Base-by-base conservation (phyloP, 2,329 filamentous ascomycete genomes). In the Aureobasidium sp. region DNA sequence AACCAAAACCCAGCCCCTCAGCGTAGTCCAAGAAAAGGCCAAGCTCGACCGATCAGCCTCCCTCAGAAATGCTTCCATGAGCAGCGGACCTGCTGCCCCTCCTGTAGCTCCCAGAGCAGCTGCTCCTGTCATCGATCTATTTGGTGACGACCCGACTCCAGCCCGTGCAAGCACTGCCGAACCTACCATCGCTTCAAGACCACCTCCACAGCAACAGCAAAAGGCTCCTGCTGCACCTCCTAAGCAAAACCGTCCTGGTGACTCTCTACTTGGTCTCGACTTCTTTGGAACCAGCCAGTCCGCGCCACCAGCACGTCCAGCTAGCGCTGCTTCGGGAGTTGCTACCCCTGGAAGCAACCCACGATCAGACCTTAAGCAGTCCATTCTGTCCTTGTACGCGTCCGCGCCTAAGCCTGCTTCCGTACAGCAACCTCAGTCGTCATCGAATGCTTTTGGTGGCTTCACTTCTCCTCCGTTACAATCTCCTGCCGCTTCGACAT, bases 341-440 rank as follows among this genome's bases (percentile, higher is more conserved):
- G 71, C 71, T 29, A 81, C 82, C 5, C 73, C 81, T 3, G 79
- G 79, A 20, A 82, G 82, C 13, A 87, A 89, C 68, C 95, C 92
- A 50, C 83, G 94, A 65, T 92, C 93, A 2, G 94, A 99, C 72
- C 79, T 99, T 64, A 99, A 99, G 77, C 93, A 97, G 75, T 97
- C 93, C 2, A 99, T 99, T 64, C 78, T 99, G 53, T 99, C 94
- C 8, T 82, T 99, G 17, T 99, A 99, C 72, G 91, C 92, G 12
- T 89, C 90, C 8, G 85, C 85, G 5, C 89, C 92, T 1, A 89
- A 91, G 71, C 86, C 90, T n/a, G 88, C 89, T 68, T 80, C 84
- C 10, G 76, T 81, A 47, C 77, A 81, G 61, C 77, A 77, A 61
- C 71, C 78, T 41, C 60, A 62, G 10, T 73, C 75, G 34, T 64